These are phyloP conservation scores for Hypoxylon sp. DNA, from an alignment of 2,329 filamentous ascomycete species.

Conservation along the genomic window DNA sequence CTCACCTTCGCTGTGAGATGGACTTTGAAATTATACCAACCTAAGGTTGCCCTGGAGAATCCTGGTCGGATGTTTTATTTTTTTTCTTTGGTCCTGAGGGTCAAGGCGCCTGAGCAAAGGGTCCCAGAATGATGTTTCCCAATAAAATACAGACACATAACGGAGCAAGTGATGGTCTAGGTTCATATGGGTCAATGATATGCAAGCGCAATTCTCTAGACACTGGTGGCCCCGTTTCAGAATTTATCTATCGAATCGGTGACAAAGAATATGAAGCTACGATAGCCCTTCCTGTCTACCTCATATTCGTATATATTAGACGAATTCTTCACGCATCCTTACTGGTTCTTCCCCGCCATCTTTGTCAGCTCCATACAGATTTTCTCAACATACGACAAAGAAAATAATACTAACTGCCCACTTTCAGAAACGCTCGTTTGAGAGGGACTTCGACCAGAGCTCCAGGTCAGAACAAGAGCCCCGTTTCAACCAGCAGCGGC, in stretches of 20 bases:
- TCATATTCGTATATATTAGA: slow-evolving; percentile 18
- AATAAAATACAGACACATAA: slow-evolving; percentile 14
- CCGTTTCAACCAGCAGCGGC: slow-evolving; percentile 63
- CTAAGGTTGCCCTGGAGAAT: slow-evolving; percentile 4
- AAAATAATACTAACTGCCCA: slow-evolving; percentile 49
- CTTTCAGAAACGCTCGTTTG: slow-evolving; percentile 69
- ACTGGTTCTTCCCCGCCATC: slow-evolving; percentile 31
- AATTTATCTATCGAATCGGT: slow-evolving; percentile 26
- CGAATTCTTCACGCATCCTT: slow-evolving; percentile 15
- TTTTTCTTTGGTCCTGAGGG: slow-evolving; percentile 18
- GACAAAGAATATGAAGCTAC: slow-evolving; percentile 18
- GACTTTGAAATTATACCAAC: slow-evolving; percentile 9
- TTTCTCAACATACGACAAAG: slow-evolving; percentile 29
- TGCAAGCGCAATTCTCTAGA: slow-evolving; percentile 38
- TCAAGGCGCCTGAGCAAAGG: slow-evolving; percentile 11
- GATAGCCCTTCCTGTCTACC: slow-evolving; percentile 1
- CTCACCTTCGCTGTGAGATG: slow-evolving; percentile 21
- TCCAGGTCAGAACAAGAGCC: slow-evolving; percentile 67
- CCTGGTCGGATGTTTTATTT: slow-evolving; percentile 1
- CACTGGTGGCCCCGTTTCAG: slow-evolving; percentile 28
- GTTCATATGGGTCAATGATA: slow-evolving; percentile 27
- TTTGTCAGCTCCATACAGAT: slow-evolving; percentile 25
- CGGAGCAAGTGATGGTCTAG: slow-evolving; percentile 21
- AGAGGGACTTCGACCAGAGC: slow-evolving; percentile 69
- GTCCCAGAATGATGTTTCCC: slow-evolving; percentile 25